phyloP scores from a whole-genome alignment of 306 rosid genomes.

The Ceratonia siliqua region DNA sequence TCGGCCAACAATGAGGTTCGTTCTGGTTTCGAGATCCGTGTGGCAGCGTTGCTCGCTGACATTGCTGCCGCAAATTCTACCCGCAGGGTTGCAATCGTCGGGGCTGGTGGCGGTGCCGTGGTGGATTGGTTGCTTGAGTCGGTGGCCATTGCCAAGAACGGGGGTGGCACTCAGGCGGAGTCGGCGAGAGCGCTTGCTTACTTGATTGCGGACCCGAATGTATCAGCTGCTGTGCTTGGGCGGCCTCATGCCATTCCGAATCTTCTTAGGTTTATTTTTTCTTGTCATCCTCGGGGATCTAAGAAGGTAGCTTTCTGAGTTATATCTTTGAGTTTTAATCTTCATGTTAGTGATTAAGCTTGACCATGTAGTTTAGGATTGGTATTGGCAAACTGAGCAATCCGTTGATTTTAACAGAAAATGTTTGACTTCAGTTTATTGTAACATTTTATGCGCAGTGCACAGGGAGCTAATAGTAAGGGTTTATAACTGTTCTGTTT shows the following conservation, averaged over 20 bases:
- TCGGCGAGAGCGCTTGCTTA: slow-evolving; percentile 92
- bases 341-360: background rate
- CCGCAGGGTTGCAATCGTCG: slow-evolving; percentile 85
- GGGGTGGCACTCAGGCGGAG: slow-evolving; percentile 80
- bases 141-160: slow-evolving; percentile 71
- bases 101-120: slow-evolving; percentile 92
- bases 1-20: slow-evolving; percentile 94
- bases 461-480: background rate
- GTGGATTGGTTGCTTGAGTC: slow-evolving; percentile 94
- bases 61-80: slow-evolving; percentile 77
- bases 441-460: background rate
- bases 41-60: slow-evolving; percentile 86
- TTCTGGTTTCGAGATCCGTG: slow-evolving; percentile 87
- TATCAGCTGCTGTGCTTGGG: slow-evolving; percentile 72
- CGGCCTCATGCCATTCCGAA: slow-evolving; percentile 83
- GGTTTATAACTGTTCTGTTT: background rate
- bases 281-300: slow-evolving; percentile 88
- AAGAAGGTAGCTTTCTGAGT: slow-evolving; percentile 52
- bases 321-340: background rate
- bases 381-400: slow-evolving; percentile 21
- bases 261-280: slow-evolving; percentile 79
- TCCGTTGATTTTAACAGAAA: background rate
- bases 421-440: background rate
- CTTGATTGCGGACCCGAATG: slow-evolving; percentile 87
- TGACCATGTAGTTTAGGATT: slow-evolving; percentile 6